phyloP scores from a whole-genome alignment of 169 alveolate genomes.

The Neospora caninum region DNA sequence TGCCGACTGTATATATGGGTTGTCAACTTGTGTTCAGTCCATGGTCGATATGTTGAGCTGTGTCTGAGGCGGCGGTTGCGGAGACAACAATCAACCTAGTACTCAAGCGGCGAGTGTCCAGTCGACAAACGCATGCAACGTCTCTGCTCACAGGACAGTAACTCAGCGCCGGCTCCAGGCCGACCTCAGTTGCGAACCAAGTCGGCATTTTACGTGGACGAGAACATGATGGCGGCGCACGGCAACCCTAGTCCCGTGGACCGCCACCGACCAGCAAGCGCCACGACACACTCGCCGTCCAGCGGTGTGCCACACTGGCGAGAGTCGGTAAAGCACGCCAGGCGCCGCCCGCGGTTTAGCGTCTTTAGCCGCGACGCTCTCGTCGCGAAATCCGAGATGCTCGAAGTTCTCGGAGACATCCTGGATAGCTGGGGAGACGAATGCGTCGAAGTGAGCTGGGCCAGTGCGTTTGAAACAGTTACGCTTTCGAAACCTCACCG shows the following conservation, averaged over 20 bases:
- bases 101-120: too few species aligned
- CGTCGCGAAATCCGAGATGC: constrained; percentile 21
- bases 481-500: too few species aligned
- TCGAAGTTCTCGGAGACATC: constrained; percentile 17
- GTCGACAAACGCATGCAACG: too few species aligned
- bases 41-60: too few species aligned
- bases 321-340: background rate
- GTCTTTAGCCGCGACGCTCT: constrained; percentile 12
- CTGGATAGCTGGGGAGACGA: constrained; percentile 14
- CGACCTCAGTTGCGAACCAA: too few species aligned
- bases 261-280: background rate
- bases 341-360: background rate
- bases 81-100: too few species aligned
- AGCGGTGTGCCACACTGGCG: background rate
- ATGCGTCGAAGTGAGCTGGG: background rate
- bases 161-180: too few species aligned
- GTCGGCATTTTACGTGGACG: background rate
- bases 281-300: background rate
- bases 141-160: too few species aligned
- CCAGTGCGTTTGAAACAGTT: background rate
- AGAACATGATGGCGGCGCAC: background rate
- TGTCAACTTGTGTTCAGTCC: too few species aligned
- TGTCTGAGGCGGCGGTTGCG: too few species aligned
- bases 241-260: background rate
- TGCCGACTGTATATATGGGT: too few species aligned